Evolutionary conservation across 495 filamentous ascomycete species (phyloP).

Genomic region (Lasiosphaeria hispida): DNA sequence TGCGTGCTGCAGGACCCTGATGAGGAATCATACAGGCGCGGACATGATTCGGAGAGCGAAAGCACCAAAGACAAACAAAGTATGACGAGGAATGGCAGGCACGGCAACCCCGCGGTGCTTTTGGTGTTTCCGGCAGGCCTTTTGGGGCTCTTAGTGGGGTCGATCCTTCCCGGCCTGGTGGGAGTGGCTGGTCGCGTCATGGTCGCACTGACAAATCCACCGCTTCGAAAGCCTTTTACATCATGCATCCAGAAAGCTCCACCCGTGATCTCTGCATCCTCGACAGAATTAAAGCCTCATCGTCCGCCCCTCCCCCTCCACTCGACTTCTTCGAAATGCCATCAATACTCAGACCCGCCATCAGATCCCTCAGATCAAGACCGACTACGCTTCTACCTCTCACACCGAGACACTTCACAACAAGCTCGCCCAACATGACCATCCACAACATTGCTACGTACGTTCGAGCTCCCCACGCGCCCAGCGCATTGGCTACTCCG

Average conservation of each 20-base stretch:
- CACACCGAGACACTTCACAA: slow-evolving; percentile 38
- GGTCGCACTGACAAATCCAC: slow-evolving; percentile 4
- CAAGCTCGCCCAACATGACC: slow-evolving; percentile 43
- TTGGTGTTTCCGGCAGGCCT: no score
- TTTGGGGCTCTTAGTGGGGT: neutral
- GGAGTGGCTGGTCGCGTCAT: slow-evolving; percentile 3
- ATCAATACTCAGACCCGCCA: slow-evolving; percentile 25
- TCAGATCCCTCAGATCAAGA: slow-evolving; percentile 15
- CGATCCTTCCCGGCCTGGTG: neutral
- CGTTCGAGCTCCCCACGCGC: slow-evolving; percentile 18
- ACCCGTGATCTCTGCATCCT: slow-evolving; percentile 3
- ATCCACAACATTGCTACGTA: slow-evolving; percentile 43
- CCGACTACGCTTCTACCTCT: slow-evolving; percentile 5
- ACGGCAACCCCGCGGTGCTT: no score
- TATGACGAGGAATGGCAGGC: no score
- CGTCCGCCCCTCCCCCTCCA: slow-evolving; percentile 8
- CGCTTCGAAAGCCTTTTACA: neutral
- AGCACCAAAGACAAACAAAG: no score
- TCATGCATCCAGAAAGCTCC: slow-evolving; percentile 16
- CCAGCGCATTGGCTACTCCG: neutral
- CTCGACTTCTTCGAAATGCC: slow-evolving; percentile 20
- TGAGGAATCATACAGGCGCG: no score
- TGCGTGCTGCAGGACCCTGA: no score
- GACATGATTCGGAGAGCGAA: no score
- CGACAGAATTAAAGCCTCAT: slow-evolving; percentile 1